Percentiles rank a stretch among this genome's conserved stretches.
phyloP scores from a whole-genome alignment of 2,329 filamentous ascomycete species.

The Epichloe sylvatica region DNA sequence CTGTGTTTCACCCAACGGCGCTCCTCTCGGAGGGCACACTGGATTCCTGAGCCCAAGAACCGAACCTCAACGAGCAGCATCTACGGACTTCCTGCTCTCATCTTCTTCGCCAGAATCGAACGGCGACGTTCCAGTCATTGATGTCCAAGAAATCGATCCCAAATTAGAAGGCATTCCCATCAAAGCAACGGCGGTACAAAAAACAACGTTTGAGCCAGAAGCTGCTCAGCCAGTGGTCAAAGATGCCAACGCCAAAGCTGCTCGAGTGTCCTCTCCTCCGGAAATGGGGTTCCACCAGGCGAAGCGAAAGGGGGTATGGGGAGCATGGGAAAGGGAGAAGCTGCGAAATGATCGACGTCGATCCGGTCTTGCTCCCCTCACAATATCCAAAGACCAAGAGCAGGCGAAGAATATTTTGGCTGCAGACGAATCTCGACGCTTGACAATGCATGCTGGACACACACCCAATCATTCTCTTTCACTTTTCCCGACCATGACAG shows the following conservation, averaged over 20 bases:
- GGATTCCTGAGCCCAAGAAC: slow-evolving; percentile 31
- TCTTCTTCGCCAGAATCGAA: slow-evolving; percentile 17
- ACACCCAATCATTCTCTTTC: slow-evolving; percentile 48
- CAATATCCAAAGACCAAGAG: slow-evolving; percentile 23
- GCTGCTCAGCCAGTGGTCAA: slow-evolving; percentile 16
- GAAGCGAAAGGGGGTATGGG: background rate
- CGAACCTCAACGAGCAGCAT: slow-evolving; percentile 23
- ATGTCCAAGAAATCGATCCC: slow-evolving; percentile 43
- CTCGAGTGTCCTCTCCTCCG: slow-evolving; percentile 14
- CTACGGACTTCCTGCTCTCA: slow-evolving; percentile 22
- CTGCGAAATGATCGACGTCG: slow-evolving; percentile 3
- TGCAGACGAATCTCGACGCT: slow-evolving; percentile 34
- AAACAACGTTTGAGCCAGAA: slow-evolving; percentile 29
- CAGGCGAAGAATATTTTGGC: slow-evolving; percentile 30
- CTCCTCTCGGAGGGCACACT: slow-evolving; percentile 23
- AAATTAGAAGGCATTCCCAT: slow-evolving; percentile 46
- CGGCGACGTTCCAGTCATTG: slow-evolving; percentile 33
- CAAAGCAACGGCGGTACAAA: slow-evolving; percentile 38
- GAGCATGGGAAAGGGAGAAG: slow-evolving; percentile 2
- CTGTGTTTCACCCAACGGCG: slow-evolving; percentile 19
- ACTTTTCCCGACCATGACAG: slow-evolving; percentile 30
- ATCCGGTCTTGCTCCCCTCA: slow-evolving; percentile 1
- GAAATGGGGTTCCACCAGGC: background rate
- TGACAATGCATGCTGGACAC: slow-evolving; percentile 50
- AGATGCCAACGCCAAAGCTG: slow-evolving; percentile 15